Evolutionary conservation across 2,329 filamentous ascomycete genomes (phyloP).

Genomic region (Alternaria metachromatica): DNA sequence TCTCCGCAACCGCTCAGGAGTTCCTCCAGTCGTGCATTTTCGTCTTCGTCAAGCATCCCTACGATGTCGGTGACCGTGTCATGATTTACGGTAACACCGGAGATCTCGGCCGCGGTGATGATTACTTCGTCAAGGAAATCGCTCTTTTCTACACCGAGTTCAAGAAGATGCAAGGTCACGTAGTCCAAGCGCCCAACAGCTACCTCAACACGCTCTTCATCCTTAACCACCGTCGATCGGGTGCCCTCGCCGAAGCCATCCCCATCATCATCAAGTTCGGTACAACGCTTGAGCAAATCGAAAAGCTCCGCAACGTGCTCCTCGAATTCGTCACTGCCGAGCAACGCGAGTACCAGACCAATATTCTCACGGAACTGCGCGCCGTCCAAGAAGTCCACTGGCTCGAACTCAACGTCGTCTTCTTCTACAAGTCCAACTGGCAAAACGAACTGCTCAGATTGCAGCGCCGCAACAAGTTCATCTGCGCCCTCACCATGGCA

Average conservation of each 20-base stretch:
- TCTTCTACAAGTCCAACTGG: conserved; percentile 98
- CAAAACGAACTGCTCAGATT: conserved; percentile 93
- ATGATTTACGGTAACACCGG: conserved; percentile 91
- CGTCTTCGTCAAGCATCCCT: conserved; percentile 96
- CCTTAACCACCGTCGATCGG: conserved; percentile 90
- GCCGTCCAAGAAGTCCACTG: conserved; percentile 83
- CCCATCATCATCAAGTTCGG: conserved; percentile 87
- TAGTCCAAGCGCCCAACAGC: conserved; percentile 94
- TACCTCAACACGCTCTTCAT: conserved; percentile 93
- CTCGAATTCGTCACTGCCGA: conserved; percentile 82
- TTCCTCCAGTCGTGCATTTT: conserved; percentile 94
- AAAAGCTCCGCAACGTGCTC: conserved; percentile 78
- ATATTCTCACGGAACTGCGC: conserved; percentile 84
- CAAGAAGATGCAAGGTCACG: conserved; percentile 97
- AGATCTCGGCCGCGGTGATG: conserved; percentile 77
- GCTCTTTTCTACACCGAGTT: conserved; percentile 94
- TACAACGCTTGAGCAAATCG: conserved; percentile 82
- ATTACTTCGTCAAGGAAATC: conserved; percentile 96
- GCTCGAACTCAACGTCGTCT: conserved; percentile 88
- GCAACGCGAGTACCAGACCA: conserved; percentile 87
- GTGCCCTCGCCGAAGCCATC: conserved; percentile 84
- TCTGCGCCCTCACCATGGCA: conserved; percentile 85
- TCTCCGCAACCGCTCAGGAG: conserved; percentile 91
- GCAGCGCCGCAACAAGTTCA: conserved; percentile 91
- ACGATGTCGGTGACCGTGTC: conserved; percentile 93